Evolutionary conservation across 495 filamentous ascomycete genomes (phyloP), one percentile per base, ranked within the genome.

Genomic region (Clavariopsis aquatica): DNA sequence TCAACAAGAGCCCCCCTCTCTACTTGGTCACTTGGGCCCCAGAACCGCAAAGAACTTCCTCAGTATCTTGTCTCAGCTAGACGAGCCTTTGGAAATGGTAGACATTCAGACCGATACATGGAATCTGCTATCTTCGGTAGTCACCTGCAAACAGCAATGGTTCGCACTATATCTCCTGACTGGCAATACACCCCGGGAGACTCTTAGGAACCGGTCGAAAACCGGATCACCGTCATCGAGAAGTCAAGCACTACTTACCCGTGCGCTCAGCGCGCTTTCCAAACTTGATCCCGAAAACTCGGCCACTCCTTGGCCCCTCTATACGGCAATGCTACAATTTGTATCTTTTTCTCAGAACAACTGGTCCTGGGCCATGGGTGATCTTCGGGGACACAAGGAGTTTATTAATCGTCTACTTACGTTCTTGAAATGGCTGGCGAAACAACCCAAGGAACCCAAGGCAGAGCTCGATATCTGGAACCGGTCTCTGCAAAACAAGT

Each of bases 81-180:
- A 93, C 66, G 85, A 84, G 68, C 92, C 92, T 12, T 78, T 93
- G 29, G 76, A 81, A 53, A 81, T 90, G 66, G 74, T 79, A 3
- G 70, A 77, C 6, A 78, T 92, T 43, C 81, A 87, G 23, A 80
- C 84, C 52, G 78, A 80, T 23, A 87, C 92, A 52, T 98, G 94
- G 94, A 84, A 81, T 54, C 84, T 99, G 59, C 85, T 97, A 31
- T 88, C 93, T 27, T 87, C 86, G n/a, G 85, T 96, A 49, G 83
- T 98, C 49, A 89, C 90, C 70, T 92, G 90, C 71, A 87, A 91
- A 57, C 94, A 99, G 66, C 92, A 96, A 71, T 98, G 95, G 88
- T 87, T 99, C 78, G 87, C 93, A 0, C 91, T 96, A 47, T 93
- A 91, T 71, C 82, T 98, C 52, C 85, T 98, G 26, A 96, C 93